Evolutionary conservation across 257 asterid genomes (phyloP).

Genomic region (Jacaranda copaia): DNA sequence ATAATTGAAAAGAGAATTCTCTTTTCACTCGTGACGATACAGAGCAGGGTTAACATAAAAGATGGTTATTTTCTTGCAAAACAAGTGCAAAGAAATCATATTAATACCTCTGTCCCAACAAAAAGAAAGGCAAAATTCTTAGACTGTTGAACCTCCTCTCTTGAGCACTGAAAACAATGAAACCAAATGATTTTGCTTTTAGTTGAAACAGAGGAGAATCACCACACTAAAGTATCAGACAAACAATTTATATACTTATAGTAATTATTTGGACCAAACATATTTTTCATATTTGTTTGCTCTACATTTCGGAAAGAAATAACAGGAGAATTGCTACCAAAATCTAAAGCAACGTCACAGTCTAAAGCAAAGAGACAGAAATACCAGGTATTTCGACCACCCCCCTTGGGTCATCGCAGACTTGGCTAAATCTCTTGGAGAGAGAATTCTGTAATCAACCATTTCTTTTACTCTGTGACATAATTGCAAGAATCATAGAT

Average conservation of each 20-base stretch:
- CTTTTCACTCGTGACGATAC: not conserved
- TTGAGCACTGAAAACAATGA: constrained; percentile 71
- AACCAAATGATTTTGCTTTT: constrained; percentile 23
- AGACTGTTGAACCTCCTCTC: constrained; percentile 56
- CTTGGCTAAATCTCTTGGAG: constrained; percentile 76
- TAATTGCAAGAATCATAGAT: constrained; percentile 23
- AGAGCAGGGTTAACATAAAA: constrained; percentile 18
- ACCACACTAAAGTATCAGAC: not conserved
- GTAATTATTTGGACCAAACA: not conserved
- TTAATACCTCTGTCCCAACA: constrained; percentile 80
- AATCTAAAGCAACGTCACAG: constrained; percentile 1
- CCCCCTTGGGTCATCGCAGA: constrained; percentile 87
- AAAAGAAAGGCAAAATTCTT: constrained; percentile 80
- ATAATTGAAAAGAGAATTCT: constrained; percentile 10
- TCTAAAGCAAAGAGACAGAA: not conserved
- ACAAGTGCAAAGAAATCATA: constrained; percentile 21
- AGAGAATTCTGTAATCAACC: constrained; percentile 76
- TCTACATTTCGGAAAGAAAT: constrained; percentile 18
- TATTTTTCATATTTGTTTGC: not conserved
- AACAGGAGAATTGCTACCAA: constrained; percentile 18
- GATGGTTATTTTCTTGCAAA: constrained; percentile 13
- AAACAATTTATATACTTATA: not conserved
- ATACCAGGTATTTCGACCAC: constrained; percentile 86
- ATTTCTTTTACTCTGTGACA: constrained; percentile 58
- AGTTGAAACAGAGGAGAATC: constrained; percentile 31